phyloP scores from a whole-genome alignment of 306 rosid genomes.

The Rosa rugosa region DNA sequence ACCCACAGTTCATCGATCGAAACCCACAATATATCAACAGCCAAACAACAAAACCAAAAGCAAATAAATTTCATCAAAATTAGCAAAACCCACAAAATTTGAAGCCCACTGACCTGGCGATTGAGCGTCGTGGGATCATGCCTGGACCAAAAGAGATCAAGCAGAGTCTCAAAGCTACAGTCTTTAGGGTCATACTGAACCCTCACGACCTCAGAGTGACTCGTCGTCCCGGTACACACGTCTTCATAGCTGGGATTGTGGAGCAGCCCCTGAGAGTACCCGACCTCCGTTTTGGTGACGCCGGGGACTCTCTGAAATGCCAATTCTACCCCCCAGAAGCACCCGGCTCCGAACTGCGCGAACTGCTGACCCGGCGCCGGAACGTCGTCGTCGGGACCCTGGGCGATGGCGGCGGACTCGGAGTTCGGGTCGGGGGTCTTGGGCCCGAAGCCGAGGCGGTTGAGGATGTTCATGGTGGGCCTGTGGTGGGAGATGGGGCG shows the following conservation, averaged over 20 bases:
- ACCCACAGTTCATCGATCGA: neutral
- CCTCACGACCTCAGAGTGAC: slow-evolving; percentile 81
- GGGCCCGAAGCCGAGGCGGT: slow-evolving; percentile 71
- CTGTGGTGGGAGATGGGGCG: slow-evolving; percentile 28
- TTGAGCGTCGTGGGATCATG: slow-evolving; percentile 92
- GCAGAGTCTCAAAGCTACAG: slow-evolving; percentile 62
- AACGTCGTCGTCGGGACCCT: slow-evolving; percentile 76
- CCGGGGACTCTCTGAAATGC: slow-evolving; percentile 85
- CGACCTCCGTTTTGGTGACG: slow-evolving; percentile 83
- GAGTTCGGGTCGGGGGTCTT: slow-evolving; percentile 40
- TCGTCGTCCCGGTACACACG: slow-evolving; percentile 66
- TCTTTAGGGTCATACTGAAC: slow-evolving; percentile 76
- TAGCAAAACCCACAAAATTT: neutral
- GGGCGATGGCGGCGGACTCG: slow-evolving; percentile 67
- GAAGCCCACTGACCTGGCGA: slow-evolving; percentile 64
- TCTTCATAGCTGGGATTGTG: slow-evolving; percentile 83
- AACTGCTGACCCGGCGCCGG: slow-evolving; percentile 81
- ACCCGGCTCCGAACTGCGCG: slow-evolving; percentile 92
- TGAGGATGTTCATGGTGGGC: slow-evolving; percentile 75
- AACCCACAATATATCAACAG: neutral
- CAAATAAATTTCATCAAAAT: neutral
- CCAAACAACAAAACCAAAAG: neutral
- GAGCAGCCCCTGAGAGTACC: slow-evolving; percentile 71
- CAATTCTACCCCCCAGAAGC: slow-evolving; percentile 97
- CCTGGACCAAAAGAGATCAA: slow-evolving; percentile 74